phyloP scores from a whole-genome alignment of 139 green algal species.

The Chlorella sp. region DNA sequence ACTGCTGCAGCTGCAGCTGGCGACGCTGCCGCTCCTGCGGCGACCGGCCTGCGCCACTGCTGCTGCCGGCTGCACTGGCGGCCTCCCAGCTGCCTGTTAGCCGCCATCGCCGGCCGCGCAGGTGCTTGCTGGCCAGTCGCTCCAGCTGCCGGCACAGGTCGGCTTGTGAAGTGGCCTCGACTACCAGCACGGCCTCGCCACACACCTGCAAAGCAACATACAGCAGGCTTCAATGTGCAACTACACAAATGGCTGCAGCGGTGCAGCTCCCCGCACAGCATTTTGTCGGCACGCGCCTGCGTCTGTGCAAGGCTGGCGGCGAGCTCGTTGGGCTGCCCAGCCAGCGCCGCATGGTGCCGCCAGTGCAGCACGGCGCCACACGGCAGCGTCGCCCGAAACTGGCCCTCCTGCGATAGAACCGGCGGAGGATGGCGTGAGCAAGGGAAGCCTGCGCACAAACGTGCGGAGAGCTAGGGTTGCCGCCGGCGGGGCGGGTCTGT shows the following conservation, averaged over 20 bases:
- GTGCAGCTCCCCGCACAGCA: too few species aligned
- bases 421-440: background rate
- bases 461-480: too few species aligned
- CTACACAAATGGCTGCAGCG: too few species aligned
- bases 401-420: background rate
- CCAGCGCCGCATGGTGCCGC: background rate
- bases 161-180: background rate
- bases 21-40: background rate
- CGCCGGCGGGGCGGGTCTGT: too few species aligned
- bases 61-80: background rate
- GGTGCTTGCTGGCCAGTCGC: background rate
- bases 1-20: background rate
- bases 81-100: background rate
- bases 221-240: too few species aligned
- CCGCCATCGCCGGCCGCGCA: background rate
- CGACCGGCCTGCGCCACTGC: background rate
- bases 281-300: background rate
- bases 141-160: background rate
- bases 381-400: background rate
- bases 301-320: background rate
- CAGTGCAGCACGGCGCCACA: background rate
- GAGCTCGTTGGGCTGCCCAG: background rate
- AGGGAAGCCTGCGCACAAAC: too few species aligned
- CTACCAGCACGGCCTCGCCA: slow-evolving; percentile 13
- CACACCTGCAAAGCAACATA: background rate